Evolutionary conservation across 176 grass and related monocot species (phyloP).

Genomic region (Raddia distichophylla): DNA sequence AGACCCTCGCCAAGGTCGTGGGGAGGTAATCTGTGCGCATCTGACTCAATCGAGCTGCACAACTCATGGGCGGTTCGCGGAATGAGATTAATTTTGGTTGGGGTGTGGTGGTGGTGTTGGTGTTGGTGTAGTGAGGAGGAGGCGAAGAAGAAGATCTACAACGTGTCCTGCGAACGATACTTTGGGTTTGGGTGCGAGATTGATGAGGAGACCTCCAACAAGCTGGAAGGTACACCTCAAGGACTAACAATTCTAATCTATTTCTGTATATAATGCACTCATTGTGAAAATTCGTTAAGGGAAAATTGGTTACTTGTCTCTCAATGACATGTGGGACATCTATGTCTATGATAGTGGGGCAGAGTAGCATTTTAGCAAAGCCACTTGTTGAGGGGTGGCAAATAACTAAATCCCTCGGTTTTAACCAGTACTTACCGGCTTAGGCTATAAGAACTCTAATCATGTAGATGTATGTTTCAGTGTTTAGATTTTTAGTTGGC

Average conservation of each 20-base stretch:
- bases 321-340: too few relatives aligned
- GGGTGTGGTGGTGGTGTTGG: not conserved
- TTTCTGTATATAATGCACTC: not conserved
- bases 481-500: not conserved
- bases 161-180: conserved; percentile 96
- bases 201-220: conserved; percentile 85
- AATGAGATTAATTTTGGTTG: conserved; percentile 2
- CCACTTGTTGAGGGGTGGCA: too few relatives aligned
- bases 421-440: too few relatives aligned
- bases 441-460: conserved; percentile 4
- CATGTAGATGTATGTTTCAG: not conserved
- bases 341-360: too few relatives aligned
- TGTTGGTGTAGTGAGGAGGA: conserved; percentile 75
- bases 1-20: conserved; percentile 88
- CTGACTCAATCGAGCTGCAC: not conserved
- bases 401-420: too few relatives aligned
- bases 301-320: too few relatives aligned
- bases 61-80: not conserved
- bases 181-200: conserved; percentile 96
- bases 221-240: conserved; percentile 65
- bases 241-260: not conserved
- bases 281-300: not conserved
- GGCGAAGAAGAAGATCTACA: conserved; percentile 91
- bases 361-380: too few relatives aligned
- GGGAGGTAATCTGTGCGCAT: conserved; percentile 59